phyloP scores from a whole-genome alignment of 1,284 basidiomycete genomes.

The Puccinia polysora region DNA sequence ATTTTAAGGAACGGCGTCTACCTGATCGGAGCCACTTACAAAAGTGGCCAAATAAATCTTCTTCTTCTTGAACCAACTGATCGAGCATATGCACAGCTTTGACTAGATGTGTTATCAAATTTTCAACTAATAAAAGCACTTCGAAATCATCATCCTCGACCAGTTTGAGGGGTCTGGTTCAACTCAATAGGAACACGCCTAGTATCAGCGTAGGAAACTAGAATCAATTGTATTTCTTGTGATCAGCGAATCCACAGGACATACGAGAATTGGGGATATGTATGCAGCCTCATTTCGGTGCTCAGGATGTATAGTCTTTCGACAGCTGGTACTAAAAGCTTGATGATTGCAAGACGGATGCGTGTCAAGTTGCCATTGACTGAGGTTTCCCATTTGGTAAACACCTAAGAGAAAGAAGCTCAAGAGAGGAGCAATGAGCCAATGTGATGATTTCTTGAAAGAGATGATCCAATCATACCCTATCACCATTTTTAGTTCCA shows the following conservation, averaged over 20 bases:
- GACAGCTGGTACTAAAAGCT: conserved; percentile 20
- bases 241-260: background rate
- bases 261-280: conserved; percentile 28
- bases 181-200: background rate
- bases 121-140: conserved; percentile 17
- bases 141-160: conserved; percentile 36
- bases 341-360: conserved; percentile 28
- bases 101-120: conserved; percentile 24
- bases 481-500: conserved; percentile 35
- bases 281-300: conserved; percentile 20
- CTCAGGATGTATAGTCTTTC: conserved; percentile 22
- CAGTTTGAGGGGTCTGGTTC: conserved; percentile 19
- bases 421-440: background rate
- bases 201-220: background rate
- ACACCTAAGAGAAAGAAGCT: conserved; percentile 13
- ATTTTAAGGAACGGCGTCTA: background rate
- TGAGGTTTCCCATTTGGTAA: conserved; percentile 36
- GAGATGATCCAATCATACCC: background rate
- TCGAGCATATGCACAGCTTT: conserved; percentile 11
- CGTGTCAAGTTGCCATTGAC: conserved; percentile 9
- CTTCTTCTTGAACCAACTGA: conserved; percentile 23
- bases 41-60: conserved; percentile 27
- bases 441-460: background rate
- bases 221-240: background rate
- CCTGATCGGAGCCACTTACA: conserved; percentile 40